These are phyloP conservation scores for Termitomyces sp. DNA, from an alignment of 768 basidiomycete genomes.

Conservation along the genomic window DNA sequence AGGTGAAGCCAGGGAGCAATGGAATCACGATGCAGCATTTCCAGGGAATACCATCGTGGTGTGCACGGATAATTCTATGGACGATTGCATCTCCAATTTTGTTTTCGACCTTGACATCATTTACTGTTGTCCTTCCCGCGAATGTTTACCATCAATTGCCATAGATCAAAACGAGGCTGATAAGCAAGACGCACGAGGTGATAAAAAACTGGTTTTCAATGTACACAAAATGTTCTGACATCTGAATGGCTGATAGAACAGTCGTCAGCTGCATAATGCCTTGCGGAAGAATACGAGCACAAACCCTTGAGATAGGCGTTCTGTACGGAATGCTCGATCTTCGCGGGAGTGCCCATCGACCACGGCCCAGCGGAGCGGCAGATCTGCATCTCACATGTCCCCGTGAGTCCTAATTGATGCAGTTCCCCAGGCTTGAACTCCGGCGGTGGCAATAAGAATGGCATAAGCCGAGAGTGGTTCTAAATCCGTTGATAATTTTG, in stretches of 20 bases:
- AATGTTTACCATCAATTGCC: constrained; percentile 7
- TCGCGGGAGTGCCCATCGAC: constrained; percentile 88
- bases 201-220: constrained; percentile 96
- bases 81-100: constrained; percentile 93
- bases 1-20: constrained; percentile 88
- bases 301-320: constrained; percentile 88
- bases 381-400: constrained; percentile 96
- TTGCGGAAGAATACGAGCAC: constrained; percentile 6
- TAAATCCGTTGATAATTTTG: constrained; percentile 24
- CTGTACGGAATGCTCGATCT: constrained; percentile 88
- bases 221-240: constrained; percentile 97
- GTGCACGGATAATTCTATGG: constrained; percentile 83
- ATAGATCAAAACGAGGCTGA: not conserved
- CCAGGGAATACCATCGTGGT: constrained; percentile 78
- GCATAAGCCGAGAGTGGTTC: constrained; percentile 92
- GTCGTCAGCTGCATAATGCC: not conserved
- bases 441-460: constrained; percentile 88
- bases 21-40: constrained; percentile 92
- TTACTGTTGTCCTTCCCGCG: constrained; percentile 63
- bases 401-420: constrained; percentile 74
- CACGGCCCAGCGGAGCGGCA: constrained; percentile 94
- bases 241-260: constrained; percentile 66
- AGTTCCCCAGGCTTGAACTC: constrained; percentile 87
- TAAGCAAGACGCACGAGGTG: constrained; percentile 57
- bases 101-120: constrained; percentile 86